Percentiles rank a stretch among this genome's conserved stretches.
phyloP scores from a whole-genome alignment of 169 alveolate genomes.

The Cryptosporidium sp. region DNA sequence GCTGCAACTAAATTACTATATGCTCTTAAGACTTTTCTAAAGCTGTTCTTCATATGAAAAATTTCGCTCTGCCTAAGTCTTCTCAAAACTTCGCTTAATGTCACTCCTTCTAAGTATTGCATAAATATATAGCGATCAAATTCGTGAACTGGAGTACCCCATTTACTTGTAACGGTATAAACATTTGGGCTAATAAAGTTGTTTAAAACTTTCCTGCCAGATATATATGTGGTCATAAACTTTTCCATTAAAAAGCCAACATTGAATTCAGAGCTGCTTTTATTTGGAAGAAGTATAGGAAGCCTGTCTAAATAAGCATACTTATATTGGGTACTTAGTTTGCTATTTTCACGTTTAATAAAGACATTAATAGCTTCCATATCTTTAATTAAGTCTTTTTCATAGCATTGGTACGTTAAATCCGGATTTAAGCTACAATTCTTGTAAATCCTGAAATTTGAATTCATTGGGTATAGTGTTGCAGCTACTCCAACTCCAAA shows the following conservation, averaged over 20 bases:
- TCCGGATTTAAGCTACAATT: conserved; percentile 38
- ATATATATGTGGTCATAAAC: conserved; percentile 41
- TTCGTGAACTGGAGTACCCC: conserved; percentile 46
- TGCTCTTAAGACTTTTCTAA: conserved; percentile 53
- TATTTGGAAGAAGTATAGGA: conserved; percentile 27
- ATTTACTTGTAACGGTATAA: conserved; percentile 49
- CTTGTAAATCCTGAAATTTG: conserved; percentile 35
- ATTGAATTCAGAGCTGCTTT: conserved; percentile 24
- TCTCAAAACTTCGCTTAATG: conserved; percentile 51
- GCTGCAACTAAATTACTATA: conserved; percentile 54
- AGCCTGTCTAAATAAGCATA: conserved; percentile 23
- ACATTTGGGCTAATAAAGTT: conserved; percentile 50
- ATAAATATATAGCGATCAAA: conserved; percentile 68
- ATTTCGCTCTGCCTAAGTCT: conserved; percentile 37
- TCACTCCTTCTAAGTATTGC: conserved; percentile 63
- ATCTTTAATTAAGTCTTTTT: conserved; percentile 28
- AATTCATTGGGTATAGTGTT: conserved; percentile 2
- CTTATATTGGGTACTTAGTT: conserved; percentile 46
- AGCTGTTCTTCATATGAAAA: conserved; percentile 64
- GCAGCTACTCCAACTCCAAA: conserved; percentile 70
- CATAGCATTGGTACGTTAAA: conserved; percentile 34
- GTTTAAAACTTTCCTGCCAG: neutral
- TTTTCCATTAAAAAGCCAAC: conserved; percentile 68
- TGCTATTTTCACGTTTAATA: conserved; percentile 61
- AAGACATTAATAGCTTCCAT: conserved; percentile 5